Evolutionary conservation across 768 basidiomycete genomes (phyloP).

Genomic region (Kwoniella dendrophila): DNA sequence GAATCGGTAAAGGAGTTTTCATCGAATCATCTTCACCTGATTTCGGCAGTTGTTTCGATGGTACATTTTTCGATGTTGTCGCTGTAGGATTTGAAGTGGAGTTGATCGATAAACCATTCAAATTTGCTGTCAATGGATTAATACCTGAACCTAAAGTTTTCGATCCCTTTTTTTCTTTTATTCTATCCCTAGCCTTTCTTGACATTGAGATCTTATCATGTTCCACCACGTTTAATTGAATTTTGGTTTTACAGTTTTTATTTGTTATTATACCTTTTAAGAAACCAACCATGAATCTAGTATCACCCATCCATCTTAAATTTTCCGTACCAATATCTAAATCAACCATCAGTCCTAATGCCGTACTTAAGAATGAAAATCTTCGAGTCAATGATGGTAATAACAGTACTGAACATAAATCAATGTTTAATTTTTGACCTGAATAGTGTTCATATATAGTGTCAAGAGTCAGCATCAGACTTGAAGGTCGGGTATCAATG

Average conservation of each 20-base stretch:
- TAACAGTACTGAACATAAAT: conserved; percentile 51
- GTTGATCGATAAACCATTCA: conserved; percentile 24
- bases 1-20: not conserved
- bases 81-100: not conserved
- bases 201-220: conserved; percentile 42
- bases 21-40: not conserved
- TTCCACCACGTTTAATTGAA: conserved; percentile 49
- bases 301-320: conserved; percentile 56
- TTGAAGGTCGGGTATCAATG: not conserved
- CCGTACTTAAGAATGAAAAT: conserved; percentile 48
- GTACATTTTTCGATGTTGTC: not conserved
- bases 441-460: not conserved
- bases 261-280: conserved; percentile 42
- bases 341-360: conserved; percentile 52
- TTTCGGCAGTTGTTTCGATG: too few species aligned
- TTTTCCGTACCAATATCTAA: conserved; percentile 54
- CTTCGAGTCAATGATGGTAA: conserved; percentile 33
- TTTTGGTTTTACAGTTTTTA: conserved; percentile 37
- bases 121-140: conserved; percentile 14
- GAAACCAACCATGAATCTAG: conserved; percentile 53
- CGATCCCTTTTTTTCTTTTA: conserved; percentile 5
- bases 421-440: conserved; percentile 46
- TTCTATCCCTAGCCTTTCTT: conserved; percentile 26
- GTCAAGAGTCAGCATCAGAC: not conserved
- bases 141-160: conserved; percentile 17